phyloP scores from a whole-genome alignment of 2,329 filamentous ascomycete genomes.

The Trichothecium sympodiale region DNA sequence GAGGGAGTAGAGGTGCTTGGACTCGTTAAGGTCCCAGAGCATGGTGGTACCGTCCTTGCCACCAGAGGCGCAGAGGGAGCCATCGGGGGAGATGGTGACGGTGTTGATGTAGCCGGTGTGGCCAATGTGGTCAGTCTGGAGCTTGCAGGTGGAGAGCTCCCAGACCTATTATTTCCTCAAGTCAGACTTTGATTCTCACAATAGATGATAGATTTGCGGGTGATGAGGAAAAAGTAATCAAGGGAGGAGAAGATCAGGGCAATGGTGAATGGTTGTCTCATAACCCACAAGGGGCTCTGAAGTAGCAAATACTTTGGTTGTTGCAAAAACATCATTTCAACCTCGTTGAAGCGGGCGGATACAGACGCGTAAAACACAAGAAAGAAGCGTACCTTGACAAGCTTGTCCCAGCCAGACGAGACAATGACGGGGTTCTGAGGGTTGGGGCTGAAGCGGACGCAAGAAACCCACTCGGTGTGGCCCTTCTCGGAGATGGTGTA shows the following conservation, averaged over 20 bases:
- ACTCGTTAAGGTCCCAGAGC: slow-evolving; percentile 99
- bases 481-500: slow-evolving; percentile 99
- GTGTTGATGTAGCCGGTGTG: slow-evolving; percentile 99
- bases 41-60: slow-evolving; percentile 99
- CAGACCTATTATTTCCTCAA: slow-evolving; percentile 59
- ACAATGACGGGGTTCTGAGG: slow-evolving; percentile 99
- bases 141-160: slow-evolving; percentile 98
- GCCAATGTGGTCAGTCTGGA: slow-evolving; percentile 99
- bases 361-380: slow-evolving; percentile 1
- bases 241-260: slow-evolving; percentile 53
- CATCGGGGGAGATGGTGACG: slow-evolving; percentile 99
- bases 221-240: slow-evolving; percentile 4
- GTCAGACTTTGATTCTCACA: slow-evolving; percentile 1
- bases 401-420: slow-evolving; percentile 97
- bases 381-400: slow-evolving; percentile 78
- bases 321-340: slow-evolving; percentile 80
- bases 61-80: slow-evolving; percentile 96
- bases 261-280: slow-evolving; percentile 94
- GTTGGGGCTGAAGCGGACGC: slow-evolving; percentile 99
- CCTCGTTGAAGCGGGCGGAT: not conserved
- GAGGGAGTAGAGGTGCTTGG: slow-evolving; percentile 99
- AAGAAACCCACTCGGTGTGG: slow-evolving; percentile 99
- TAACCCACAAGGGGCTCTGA: slow-evolving; percentile 87
- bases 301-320: slow-evolving; percentile 99
- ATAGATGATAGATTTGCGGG: slow-evolving; percentile 2